phyloP scores from a whole-genome alignment of 106 monocot species.

The Phalaenopsis equestris region DNA sequence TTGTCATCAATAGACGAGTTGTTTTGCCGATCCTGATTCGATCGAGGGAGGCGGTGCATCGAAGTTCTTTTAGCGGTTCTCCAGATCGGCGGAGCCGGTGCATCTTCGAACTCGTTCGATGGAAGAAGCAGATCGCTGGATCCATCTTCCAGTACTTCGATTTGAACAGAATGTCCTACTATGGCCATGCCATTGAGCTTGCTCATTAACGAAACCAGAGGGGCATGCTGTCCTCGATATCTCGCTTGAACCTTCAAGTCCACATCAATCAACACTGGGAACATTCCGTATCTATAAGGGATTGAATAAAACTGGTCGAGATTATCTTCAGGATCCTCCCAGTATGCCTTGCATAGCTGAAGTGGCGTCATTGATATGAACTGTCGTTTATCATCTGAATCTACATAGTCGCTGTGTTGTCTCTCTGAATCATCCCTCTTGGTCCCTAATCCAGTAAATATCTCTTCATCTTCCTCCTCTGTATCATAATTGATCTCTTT shows the following conservation, averaged over 20 bases:
- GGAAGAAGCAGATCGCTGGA: conserved; percentile 28
- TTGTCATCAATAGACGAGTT: background rate
- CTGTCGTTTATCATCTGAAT: conserved; percentile 38
- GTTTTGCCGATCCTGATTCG: conserved; percentile 17
- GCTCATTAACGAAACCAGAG: conserved; percentile 83
- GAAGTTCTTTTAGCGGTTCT: conserved; percentile 64
- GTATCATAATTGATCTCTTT: background rate
- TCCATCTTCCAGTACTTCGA: conserved; percentile 65
- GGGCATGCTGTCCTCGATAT: conserved; percentile 77
- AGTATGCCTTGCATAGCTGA: conserved; percentile 15
- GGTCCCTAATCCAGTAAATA: background rate
- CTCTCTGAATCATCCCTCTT: conserved; percentile 20
- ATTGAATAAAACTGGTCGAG: conserved; percentile 10
- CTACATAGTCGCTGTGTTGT: conserved; percentile 12
- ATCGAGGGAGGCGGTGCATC: conserved; percentile 64
- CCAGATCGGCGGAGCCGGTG: conserved; percentile 38
- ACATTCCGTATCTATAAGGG: conserved; percentile 6
- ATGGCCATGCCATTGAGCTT: conserved; percentile 87
- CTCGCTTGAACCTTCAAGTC: conserved; percentile 57
- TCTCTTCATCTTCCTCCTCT: background rate
- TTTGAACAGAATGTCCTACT: conserved; percentile 64
- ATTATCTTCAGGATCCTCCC: conserved; percentile 20
- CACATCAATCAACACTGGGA: conserved; percentile 27
- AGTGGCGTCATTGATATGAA: conserved; percentile 18
- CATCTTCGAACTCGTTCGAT: conserved; percentile 17